A percentile compares a stretch with the other conserved stretches of the same genome.
These are phyloP conservation scores for Tuber brumale DNA, from an alignment of 495 filamentous ascomycete species.

Conservation along the genomic window DNA sequence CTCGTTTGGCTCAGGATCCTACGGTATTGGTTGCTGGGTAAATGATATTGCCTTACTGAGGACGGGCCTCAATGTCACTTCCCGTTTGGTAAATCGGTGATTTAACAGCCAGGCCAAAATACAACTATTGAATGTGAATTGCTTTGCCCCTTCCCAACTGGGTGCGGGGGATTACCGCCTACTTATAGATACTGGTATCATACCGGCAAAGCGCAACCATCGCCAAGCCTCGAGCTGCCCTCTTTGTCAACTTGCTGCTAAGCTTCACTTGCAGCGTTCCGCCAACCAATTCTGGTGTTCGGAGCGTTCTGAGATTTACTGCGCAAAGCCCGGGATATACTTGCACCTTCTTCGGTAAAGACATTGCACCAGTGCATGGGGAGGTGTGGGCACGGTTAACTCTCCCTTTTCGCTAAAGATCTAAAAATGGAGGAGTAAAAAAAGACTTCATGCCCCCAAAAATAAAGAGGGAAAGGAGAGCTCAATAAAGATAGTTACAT, in stretches of 20 bases:
- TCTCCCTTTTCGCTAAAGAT: background rate
- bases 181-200: no score
- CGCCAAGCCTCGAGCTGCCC: no score
- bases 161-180: no score
- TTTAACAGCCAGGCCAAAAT: no score
- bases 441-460: background rate
- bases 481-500: conserved; percentile 7
- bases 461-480: background rate
- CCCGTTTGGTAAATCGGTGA: no score
- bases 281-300: background rate
- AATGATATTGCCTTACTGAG: no score
- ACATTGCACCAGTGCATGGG: background rate
- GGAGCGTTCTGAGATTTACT: background rate
- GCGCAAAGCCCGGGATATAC: background rate
- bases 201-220: no score
- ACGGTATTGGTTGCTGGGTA: no score
- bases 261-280: background rate
- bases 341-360: background rate
- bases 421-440: background rate
- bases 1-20: no score
- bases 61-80: no score
- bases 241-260: background rate
- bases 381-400: background rate
- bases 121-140: no score
- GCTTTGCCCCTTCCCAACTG: no score